Percentiles rank a stretch among this genome's conserved stretches.
Evolutionary conservation across 768 basidiomycete species (phyloP).

Genomic region (Russula lepida): DNA sequence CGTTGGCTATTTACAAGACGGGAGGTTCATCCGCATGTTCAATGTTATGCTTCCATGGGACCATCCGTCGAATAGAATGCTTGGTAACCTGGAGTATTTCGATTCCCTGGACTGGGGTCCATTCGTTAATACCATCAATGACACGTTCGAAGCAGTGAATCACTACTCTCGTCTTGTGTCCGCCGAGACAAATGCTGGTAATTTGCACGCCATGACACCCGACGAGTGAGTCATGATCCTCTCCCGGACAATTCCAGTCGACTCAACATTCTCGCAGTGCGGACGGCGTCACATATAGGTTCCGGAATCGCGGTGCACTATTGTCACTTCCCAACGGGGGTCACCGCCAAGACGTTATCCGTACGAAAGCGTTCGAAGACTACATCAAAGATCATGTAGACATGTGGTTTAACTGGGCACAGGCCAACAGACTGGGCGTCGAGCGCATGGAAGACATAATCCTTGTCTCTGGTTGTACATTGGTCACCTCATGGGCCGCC

Average conservation of each 20-base stretch:
- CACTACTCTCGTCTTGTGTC: not conserved
- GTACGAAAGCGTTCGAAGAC: not conserved
- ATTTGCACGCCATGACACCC: not conserved
- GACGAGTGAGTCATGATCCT: not conserved
- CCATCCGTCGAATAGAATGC: not conserved
- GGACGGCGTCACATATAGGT: not conserved
- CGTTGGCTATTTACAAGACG: slow-evolving; percentile 19
- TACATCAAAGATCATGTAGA: not conserved
- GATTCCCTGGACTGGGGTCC: not conserved
- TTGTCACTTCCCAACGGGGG: not conserved
- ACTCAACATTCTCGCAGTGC: not conserved
- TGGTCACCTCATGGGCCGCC: slow-evolving; percentile 3
- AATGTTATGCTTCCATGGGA: slow-evolving; percentile 5
- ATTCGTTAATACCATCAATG: not conserved
- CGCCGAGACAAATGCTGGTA: not conserved
- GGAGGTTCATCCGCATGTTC: slow-evolving; percentile 17
- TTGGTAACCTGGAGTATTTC: not conserved
- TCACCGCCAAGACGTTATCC: not conserved
- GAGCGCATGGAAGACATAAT: slow-evolving; percentile 10
- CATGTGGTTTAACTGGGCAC: not conserved
- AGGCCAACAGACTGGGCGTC: not conserved
- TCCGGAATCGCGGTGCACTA: not conserved
- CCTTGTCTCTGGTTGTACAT: slow-evolving; percentile 4
- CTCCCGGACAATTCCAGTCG: not conserved
- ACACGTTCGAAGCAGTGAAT: not conserved